phyloP scores from a whole-genome alignment of 73 alveolate species.

The Tetrahymena borealis region DNA sequence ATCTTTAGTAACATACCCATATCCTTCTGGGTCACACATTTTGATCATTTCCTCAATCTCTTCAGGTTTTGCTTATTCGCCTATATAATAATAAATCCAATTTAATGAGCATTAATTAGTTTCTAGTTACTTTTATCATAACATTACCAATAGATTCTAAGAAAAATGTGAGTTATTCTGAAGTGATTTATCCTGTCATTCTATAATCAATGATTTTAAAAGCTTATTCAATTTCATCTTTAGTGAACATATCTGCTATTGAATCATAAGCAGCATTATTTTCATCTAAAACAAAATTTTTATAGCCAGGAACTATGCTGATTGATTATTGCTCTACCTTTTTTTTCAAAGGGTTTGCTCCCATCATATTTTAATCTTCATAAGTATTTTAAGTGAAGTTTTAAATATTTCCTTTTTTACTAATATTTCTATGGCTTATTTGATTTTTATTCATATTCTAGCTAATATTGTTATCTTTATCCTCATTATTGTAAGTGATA shows the following conservation, averaged over 20 bases:
- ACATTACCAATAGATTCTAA: constrained; percentile 16
- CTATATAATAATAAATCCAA: not conserved
- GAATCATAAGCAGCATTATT: constrained; percentile 14
- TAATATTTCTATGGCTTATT: not conserved
- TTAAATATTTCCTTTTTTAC: not conserved
- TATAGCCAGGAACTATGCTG: constrained; percentile 16
- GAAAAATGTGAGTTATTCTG: constrained; percentile 16
- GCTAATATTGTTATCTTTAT: too few species aligned
- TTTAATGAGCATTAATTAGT: not conserved
- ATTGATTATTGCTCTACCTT: not conserved
- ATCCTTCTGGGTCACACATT: constrained; percentile 34
- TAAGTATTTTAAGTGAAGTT: not conserved
- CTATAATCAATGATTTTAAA: constrained; percentile 17
- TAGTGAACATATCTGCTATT: constrained; percentile 12
- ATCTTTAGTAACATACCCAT: constrained; percentile 21
- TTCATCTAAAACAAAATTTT: constrained; percentile 17
- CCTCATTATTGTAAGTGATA: too few species aligned
- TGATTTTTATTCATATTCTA: not conserved
- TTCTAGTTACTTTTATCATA: not conserved
- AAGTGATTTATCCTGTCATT: constrained; percentile 7
- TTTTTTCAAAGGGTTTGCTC: not conserved
- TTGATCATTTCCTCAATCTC: constrained; percentile 36
- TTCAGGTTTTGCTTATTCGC: constrained; percentile 21
- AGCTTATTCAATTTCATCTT: constrained; percentile 24
- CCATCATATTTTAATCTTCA: not conserved